These are phyloP conservation scores for Calocybe gangraenosa DNA, from an alignment of 768 basidiomycete genomes.

Conservation along the genomic window DNA sequence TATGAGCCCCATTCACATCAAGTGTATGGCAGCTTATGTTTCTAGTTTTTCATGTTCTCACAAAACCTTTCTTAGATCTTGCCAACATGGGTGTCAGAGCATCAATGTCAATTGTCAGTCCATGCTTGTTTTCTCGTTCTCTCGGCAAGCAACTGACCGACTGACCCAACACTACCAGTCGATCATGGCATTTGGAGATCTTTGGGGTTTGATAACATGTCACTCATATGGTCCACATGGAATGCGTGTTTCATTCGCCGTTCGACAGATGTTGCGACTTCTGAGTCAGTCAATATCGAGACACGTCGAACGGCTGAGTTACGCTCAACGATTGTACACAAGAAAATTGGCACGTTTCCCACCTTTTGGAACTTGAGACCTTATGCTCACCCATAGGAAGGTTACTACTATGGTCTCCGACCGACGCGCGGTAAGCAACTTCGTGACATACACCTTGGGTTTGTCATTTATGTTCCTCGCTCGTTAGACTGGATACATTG, in stretches of 20 bases:
- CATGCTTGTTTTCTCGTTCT: not conserved
- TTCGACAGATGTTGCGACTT: constrained; percentile 77
- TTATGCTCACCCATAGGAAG: constrained; percentile 29
- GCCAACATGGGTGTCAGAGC: constrained; percentile 81
- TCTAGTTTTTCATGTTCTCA: not conserved
- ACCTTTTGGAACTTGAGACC: constrained; percentile 1
- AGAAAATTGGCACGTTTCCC: constrained; percentile 58
- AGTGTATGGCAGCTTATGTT: constrained; percentile 39
- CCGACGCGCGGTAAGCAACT: constrained; percentile 49
- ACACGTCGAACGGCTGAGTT: constrained; percentile 76
- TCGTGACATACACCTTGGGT: not conserved
- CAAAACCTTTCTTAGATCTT: constrained; percentile 41
- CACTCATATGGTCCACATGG: constrained; percentile 74
- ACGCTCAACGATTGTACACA: constrained; percentile 69
- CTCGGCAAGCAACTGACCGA: not conserved
- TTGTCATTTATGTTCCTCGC: not conserved
- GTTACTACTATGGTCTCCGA: constrained; percentile 68
- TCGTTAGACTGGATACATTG: constrained; percentile 62
- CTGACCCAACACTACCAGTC: constrained; percentile 41
- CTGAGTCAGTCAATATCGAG: constrained; percentile 76
- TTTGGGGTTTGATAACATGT: constrained; percentile 80
- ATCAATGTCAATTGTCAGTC: constrained; percentile 77
- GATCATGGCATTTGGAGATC: constrained; percentile 70
- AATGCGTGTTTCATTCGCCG: constrained; percentile 84
- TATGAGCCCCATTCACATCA: constrained; percentile 83